A percentile compares a stretch with the other conserved stretches of the same genome.
phyloP scores from a whole-genome alignment of 2,329 filamentous ascomycete species.

The Trichoderma breve region DNA sequence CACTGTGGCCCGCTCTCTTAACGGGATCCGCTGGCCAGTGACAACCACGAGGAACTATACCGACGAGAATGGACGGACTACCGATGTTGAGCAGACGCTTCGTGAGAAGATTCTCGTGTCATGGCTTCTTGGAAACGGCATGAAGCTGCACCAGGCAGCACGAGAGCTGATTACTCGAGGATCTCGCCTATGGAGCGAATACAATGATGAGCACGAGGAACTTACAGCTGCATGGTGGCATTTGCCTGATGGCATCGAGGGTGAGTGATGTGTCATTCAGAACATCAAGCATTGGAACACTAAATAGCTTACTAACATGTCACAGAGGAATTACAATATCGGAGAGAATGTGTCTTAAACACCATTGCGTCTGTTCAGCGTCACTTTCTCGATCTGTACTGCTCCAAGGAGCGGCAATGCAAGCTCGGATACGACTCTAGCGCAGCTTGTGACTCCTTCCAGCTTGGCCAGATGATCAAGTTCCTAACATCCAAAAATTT shows the following conservation, averaged over 20 bases:
- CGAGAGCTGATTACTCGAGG: conserved; percentile 66
- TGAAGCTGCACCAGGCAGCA: conserved; percentile 60
- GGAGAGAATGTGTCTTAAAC: conserved; percentile 65
- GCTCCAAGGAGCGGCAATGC: conserved; percentile 66
- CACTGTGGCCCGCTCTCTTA: conserved; percentile 54
- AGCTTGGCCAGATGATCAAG: conserved; percentile 73
- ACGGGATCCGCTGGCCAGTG: conserved; percentile 53
- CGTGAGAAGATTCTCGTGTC: conserved; percentile 69
- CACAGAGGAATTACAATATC: conserved; percentile 62
- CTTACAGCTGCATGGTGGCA: conserved; percentile 65
- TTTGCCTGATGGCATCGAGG: conserved; percentile 65
- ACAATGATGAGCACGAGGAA: conserved; percentile 32
- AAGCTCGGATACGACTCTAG: conserved; percentile 72
- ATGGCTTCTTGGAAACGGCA: conserved; percentile 61
- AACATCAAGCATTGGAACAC: background rate
- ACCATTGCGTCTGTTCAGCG: conserved; percentile 67
- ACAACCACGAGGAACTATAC: conserved; percentile 40
- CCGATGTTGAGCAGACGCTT: conserved; percentile 60
- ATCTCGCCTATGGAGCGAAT: conserved; percentile 56
- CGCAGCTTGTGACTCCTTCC: conserved; percentile 71
- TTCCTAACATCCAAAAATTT: conserved; percentile 65
- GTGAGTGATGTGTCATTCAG: conserved; percentile 38
- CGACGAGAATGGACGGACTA: conserved; percentile 37
- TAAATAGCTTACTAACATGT: background rate
- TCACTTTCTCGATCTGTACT: conserved; percentile 67